These are phyloP conservation scores for Aspergillus pseudotamarii DNA, from an alignment of 2,329 filamentous ascomycete species.

Conservation along the genomic window DNA sequence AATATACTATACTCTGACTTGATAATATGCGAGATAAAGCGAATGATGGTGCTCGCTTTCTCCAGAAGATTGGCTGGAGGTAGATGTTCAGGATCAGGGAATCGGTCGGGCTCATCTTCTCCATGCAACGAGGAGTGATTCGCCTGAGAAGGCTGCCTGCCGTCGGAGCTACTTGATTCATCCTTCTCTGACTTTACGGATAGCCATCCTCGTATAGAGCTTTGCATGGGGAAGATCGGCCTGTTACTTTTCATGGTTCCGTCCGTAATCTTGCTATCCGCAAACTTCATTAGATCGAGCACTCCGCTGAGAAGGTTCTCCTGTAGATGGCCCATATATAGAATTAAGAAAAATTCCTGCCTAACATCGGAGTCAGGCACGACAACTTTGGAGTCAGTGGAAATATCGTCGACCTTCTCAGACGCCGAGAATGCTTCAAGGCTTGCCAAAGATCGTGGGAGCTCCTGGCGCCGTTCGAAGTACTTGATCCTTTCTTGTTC, in stretches of 20 bases:
- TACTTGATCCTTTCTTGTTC: conserved; percentile 57
- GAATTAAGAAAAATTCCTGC: conserved; percentile 65
- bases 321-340: conserved; percentile 68
- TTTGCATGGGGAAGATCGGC: conserved; percentile 64
- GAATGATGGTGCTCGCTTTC: conserved; percentile 60
- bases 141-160: conserved; percentile 21
- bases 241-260: conserved; percentile 64
- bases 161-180: conserved; percentile 7
- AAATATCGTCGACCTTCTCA: conserved; percentile 39
- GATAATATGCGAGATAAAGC: conserved; percentile 60
- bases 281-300: conserved; percentile 65
- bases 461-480: conserved; percentile 51
- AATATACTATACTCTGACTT: conserved; percentile 67
- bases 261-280: conserved; percentile 63
- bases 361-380: conserved; percentile 30
- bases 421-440: conserved; percentile 28
- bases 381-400: conserved; percentile 6
- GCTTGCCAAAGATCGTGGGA: conserved; percentile 51
- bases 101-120: conserved; percentile 46
- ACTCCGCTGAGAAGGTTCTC: conserved; percentile 61
- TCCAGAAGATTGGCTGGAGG: conserved; percentile 65
- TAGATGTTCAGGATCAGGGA: conserved; percentile 69
- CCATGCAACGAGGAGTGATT: conserved; percentile 52
- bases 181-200: conserved; percentile 19
- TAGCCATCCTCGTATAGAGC: conserved; percentile 64